A percentile compares a stretch with the other conserved stretches of the same genome.
These are phyloP conservation scores for Triticum turgidum DNA, from an alignment of 176 grass and related monocot species.

Conservation along the genomic window DNA sequence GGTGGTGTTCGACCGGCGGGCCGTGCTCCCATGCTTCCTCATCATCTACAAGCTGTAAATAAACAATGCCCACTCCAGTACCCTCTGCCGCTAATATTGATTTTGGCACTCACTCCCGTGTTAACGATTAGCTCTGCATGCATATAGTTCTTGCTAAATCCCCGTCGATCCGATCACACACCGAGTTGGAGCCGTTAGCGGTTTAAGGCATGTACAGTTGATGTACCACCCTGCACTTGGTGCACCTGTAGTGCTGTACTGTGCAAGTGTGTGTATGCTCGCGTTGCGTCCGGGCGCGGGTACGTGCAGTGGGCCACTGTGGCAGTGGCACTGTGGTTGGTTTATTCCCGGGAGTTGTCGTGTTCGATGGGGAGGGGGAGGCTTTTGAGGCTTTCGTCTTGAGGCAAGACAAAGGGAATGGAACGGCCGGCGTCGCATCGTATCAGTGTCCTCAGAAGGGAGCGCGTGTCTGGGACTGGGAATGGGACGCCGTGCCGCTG, in stretches of 20 bases:
- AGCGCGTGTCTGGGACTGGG: neutral
- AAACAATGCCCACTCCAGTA: neutral
- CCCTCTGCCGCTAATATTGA: constrained; percentile 37
- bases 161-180: neutral
- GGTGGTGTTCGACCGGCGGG: constrained; percentile 72
- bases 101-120: neutral
- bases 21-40: constrained; percentile 93
- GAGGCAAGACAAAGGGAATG: constrained; percentile 41
- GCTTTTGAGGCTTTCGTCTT: constrained; percentile 4
- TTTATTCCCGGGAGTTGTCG: constrained; percentile 38
- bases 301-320: neutral
- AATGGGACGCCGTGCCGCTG: neutral
- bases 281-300: constrained; percentile 17
- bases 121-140: constrained; percentile 23
- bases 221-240: neutral
- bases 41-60: constrained; percentile 83
- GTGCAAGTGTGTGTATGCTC: neutral
- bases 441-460: neutral
- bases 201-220: constrained; percentile 12
- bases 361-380: constrained; percentile 13
- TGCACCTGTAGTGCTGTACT: neutral
- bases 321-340: neutral
- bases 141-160: neutral
- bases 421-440: neutral
- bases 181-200: neutral